A percentile compares a stretch with the other conserved stretches of the same genome.
phyloP scores from a whole-genome alignment of 805 yeast genomes.

The Ogataea ramenticola region DNA sequence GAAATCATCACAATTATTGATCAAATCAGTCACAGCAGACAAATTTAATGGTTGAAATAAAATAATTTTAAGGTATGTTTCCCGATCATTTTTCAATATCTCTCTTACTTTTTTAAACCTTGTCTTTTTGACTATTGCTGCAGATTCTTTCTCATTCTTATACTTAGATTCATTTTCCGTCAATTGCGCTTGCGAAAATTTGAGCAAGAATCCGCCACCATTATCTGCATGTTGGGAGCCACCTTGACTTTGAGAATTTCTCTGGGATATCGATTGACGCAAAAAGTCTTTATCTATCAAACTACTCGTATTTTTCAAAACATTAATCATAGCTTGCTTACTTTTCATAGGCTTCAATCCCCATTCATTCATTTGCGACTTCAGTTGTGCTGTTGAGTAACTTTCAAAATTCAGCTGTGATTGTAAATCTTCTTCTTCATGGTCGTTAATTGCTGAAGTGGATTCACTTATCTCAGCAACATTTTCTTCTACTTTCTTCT shows the following conservation, averaged over 20 bases:
- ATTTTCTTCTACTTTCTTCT: background rate
- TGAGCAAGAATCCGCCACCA: background rate
- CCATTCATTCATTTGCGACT: conserved; percentile 25
- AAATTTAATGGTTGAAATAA: conserved; percentile 19
- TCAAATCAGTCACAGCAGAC: conserved; percentile 7
- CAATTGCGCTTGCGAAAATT: conserved; percentile 11
- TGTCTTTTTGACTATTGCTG: background rate
- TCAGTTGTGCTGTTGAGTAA: conserved; percentile 3
- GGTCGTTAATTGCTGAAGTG: background rate
- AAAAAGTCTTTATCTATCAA: conserved; percentile 9
- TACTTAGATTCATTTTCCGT: conserved; percentile 5
- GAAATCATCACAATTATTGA: conserved; percentile 12
- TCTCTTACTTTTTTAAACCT: conserved; percentile 8
- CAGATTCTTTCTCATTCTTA: conserved; percentile 4
- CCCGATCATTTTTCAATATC: conserved; percentile 9
- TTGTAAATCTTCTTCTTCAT: background rate
- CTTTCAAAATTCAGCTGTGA: conserved; percentile 5
- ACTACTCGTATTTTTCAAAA: conserved; percentile 17
- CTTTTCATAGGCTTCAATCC: conserved; percentile 31
- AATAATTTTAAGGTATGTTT: conserved; percentile 12
- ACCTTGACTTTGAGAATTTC: conserved; percentile 1
- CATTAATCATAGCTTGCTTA: conserved; percentile 26
- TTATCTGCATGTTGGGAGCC: background rate
- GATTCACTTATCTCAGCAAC: too few species aligned
- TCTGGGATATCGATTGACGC: conserved; percentile 2